Percentiles rank a stretch among this genome's conserved stretches.
These are phyloP conservation scores for Pseudopyrenochaeta lycopersici DNA, from an alignment of 2,329 filamentous ascomycete species.

Conservation along the genomic window DNA sequence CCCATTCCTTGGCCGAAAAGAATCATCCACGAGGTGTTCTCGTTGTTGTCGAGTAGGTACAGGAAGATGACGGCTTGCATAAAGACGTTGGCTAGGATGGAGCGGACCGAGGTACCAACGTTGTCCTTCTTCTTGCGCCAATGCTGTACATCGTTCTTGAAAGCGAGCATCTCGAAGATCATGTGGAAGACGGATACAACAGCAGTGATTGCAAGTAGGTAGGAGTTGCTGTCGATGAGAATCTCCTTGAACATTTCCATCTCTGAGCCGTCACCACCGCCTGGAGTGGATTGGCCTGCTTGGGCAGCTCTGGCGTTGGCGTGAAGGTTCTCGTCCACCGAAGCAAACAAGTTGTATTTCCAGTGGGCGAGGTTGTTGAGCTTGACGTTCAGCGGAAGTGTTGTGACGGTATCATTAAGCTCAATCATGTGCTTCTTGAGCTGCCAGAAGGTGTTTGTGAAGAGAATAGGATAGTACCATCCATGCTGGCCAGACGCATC, in stretches of 20 bases:
- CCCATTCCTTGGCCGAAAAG: constrained; percentile 90
- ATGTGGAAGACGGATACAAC: constrained; percentile 90
- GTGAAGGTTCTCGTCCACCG: constrained; percentile 87
- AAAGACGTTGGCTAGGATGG: constrained; percentile 95
- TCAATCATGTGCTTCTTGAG: constrained; percentile 89
- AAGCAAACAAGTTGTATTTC: constrained; percentile 88
- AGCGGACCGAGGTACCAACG: constrained; percentile 93
- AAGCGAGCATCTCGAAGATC: constrained; percentile 93
- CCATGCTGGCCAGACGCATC: constrained; percentile 86
- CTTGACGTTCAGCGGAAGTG: constrained; percentile 82
- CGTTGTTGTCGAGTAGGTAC: constrained; percentile 95
- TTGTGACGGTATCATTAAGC: constrained; percentile 87
- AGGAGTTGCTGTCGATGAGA: constrained; percentile 91
- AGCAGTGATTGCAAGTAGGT: constrained; percentile 83
- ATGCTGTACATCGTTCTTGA: constrained; percentile 96
- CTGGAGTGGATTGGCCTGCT: constrained; percentile 72
- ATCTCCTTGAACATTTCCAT: constrained; percentile 98
- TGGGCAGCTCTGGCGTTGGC: constrained; percentile 82
- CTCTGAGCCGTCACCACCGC: constrained; percentile 88
- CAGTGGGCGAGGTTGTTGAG: constrained; percentile 83
- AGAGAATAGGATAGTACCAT: constrained; percentile 93
- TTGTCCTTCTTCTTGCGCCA: constrained; percentile 99
- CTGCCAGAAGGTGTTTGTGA: constrained; percentile 97
- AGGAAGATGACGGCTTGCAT: constrained; percentile 98
- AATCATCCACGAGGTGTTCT: constrained; percentile 99